Evolutionary conservation across 2,329 filamentous ascomycete genomes (phyloP), one percentile per base, ranked within the genome.

Genomic region (Colletotrichum camelliae): DNA sequence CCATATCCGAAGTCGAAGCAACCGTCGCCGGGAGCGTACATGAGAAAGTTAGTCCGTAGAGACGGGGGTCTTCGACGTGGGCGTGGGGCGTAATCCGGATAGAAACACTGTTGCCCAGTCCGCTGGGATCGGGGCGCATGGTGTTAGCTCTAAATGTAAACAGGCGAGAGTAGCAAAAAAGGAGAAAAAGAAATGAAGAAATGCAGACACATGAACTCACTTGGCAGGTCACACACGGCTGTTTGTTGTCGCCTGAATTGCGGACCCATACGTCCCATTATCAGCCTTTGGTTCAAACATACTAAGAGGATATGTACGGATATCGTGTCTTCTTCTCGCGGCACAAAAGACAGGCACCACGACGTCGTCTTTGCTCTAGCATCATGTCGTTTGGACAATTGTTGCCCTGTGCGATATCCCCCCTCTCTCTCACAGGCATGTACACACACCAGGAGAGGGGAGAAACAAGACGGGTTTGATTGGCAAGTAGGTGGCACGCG

Each of bases 381-480:
- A 48, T 48, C n/a, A 21, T 48, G 43, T 1, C 1, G 12, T 4
- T 21, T 21, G 3, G n/a, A 21, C 0, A 48, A 21, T n/a, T 8
- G 16, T 7, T 7, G 8, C 37, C 9, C 4, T 15, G 10, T 21
- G 1, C n/a, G 43, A 2, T 48, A 48, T 48, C n/a, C 1, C n/a
- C 6, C 10, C 6, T 48, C 4, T 48, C 18, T 48, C 43, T 21
- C 18, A 21, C 10, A 48, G 12, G 43, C 1, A 18, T 43, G 1
- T 10, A 13, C 1, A 12, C 43, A 21, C 1, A 48, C 43, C 43
- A 48, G 21, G 0, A 21, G n/a, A 21, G 43, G 43, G n/a, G 43
- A 1, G 7, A 13, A 48, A 2, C 1, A n/a, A 1, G 9, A 9
- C 4, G 43, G n/a, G n/a, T n/a, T 21, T 48, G 10, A 2, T 48